phyloP scores from a whole-genome alignment of 1,284 basidiomycete genomes.

The Ceratobasidium sp. region DNA sequence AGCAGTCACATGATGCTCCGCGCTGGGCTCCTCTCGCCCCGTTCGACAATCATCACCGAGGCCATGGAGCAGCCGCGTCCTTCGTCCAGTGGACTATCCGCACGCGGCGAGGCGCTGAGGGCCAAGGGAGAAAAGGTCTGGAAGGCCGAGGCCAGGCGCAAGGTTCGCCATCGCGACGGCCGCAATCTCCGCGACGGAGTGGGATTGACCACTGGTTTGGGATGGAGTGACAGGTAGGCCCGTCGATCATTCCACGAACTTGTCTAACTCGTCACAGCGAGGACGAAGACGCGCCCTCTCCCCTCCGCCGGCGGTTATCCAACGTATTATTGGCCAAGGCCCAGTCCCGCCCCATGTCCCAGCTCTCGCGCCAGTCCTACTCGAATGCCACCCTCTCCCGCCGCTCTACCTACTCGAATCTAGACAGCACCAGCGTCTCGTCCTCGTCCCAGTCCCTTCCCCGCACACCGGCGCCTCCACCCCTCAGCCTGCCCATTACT shows the following conservation, averaged over 20 bases:
- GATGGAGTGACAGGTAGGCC: conserved; percentile 79
- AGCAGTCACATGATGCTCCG: conserved; percentile 72
- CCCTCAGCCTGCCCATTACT: conserved; percentile 24
- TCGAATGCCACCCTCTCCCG: not conserved
- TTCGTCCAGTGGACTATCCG: not conserved
- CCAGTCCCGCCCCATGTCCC: conserved; percentile 19
- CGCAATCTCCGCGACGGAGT: conserved; percentile 69
- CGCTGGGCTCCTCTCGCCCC: conserved; percentile 73
- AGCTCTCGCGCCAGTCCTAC: conserved; percentile 17
- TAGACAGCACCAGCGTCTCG: conserved; percentile 27
- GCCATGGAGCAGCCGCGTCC: not conserved
- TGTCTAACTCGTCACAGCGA: conserved; percentile 56
- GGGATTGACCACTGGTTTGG: conserved; percentile 78
- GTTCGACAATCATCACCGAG: conserved; percentile 64
- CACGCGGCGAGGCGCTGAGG: conserved; percentile 5
- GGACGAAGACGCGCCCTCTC: conserved; percentile 80
- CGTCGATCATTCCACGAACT: not conserved
- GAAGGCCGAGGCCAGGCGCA: conserved; percentile 63
- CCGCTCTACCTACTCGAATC: conserved; percentile 16
- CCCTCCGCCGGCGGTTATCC: conserved; percentile 69
- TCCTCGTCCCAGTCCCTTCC: conserved; percentile 11
- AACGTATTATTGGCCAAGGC: conserved; percentile 38
- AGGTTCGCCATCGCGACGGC: conserved; percentile 74
- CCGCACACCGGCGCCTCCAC: conserved; percentile 15
- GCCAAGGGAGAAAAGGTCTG: conserved; percentile 39